Evolutionary conservation across 116 monocot genomes (phyloP), one percentile per base, ranked within the genome.

Genomic region (Posidonia oceanica): DNA sequence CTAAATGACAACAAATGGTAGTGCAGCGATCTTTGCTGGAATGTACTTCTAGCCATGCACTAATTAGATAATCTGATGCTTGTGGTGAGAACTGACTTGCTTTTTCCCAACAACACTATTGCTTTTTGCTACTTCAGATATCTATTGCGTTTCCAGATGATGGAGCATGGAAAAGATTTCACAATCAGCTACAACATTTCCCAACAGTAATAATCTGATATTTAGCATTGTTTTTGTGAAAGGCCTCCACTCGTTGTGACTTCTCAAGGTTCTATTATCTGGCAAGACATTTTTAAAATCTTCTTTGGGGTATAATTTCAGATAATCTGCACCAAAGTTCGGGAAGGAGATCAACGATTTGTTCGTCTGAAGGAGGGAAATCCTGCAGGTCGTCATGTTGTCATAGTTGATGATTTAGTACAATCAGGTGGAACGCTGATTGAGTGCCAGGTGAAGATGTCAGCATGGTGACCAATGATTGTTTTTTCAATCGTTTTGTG

Each of bases 321-420:
- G 97, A 89, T 97, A 65, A 84, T 97, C 51, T 97, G 97, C 77
- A 97, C 83, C 72, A 97, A 92, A 84, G 92, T 97, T 71, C 81
- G 92, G 54, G 97, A 97, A 79, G 97, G 92, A 78, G 79, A 89
- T 64, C 83, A 78, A 39, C 69, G 97, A 41, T 71, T 89, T 76
- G 92, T 97, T n/a, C 85, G 89, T 37, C 74, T 97, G 52, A 97
- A 97, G 69, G 97, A 97, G 77, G 97, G 97, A 62, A 83, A 97
- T 78, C 92, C 97, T 15, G 75, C 69, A 78, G 97, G 97, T 14
- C 92, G 87, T 11, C 97, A 97, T 87, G 89, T 97, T 63, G 92
- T 97, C 22, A 97, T 97, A 65, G 97, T 92, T 59, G 97, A 97
- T 79, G 97, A 97, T 78, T 84, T 92, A 61, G 92, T 97, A n/a